Evolutionary conservation across 208 protist species (phyloP), one percentile per base, ranked within the genome.

Genomic region (Leishmania braziliensis): DNA sequence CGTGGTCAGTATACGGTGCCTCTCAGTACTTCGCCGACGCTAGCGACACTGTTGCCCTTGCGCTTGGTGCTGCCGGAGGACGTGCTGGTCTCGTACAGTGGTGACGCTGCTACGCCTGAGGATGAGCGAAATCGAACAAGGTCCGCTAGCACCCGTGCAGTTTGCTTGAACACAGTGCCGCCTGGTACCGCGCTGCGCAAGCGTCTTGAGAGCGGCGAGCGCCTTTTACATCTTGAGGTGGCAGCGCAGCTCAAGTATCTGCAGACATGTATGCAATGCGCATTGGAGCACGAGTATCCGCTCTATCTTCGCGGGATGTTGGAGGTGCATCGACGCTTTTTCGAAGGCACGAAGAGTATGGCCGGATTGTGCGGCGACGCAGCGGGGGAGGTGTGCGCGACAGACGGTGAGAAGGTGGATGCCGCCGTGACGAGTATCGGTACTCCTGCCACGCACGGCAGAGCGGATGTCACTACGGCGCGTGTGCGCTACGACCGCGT

Each of bases 301-400:
- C 68, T 84, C 6, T 63, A 77, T 70, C 68, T 84, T n/a, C 80
- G 80, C 33, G 75, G 80, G 16, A 69, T 84, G 33, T 54, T 50
- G 39, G 62, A 36, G 6, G 74, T 83, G 66, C 80, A 83, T 8
- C 39, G n/a, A 4, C n/a, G 62, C 18, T 75, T 73, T 36, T 77
- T 33, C 72, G 50, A 29, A 10, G 33, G 14, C 18, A 6, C 36
- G 71, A n/a, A 26, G 29, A 9, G 5, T 3, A 20, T 20, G 14
- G 14, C 29, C 2, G 23, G 16, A 3, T 20, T 16, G 14, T n/a
- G 62, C 62, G 8, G 16, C 29, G 62, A n/a, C 2, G n/a, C 62
- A 20, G 62, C n/a, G 62, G 29, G 4, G 26, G n/a, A 20, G 29
- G 62, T 36, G 6, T 39, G 29, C n/a, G 9, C 36, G 75, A 39